Percentiles rank a stretch among this genome's conserved stretches.
Conservation (phyloP, 805 yeast species). For the Cyberlindnera mrakii region DNA sequence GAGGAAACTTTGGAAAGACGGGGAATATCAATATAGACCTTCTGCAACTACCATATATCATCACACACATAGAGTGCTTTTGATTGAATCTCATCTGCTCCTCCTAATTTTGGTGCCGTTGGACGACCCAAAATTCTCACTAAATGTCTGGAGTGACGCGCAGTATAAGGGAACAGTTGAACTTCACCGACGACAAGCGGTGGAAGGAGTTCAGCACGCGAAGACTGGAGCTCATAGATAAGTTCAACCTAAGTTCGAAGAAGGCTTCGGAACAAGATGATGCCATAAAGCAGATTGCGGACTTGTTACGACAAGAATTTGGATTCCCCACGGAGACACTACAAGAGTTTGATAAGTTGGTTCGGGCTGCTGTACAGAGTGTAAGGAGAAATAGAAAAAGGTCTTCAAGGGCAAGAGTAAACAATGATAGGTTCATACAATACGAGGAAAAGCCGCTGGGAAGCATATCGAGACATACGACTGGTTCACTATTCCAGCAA, state of each 20-base stretch:
- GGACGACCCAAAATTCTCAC: background rate
- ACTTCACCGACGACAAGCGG: slow-evolving; percentile 71
- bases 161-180: slow-evolving; percentile 43
- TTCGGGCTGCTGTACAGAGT: slow-evolving; percentile 89
- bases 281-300: slow-evolving; percentile 74
- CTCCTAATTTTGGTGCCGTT: too few species aligned
- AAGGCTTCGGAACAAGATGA: slow-evolving; percentile 93
- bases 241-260: slow-evolving; percentile 48
- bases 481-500: slow-evolving; percentile 1
- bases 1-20: too few species aligned
- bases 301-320: slow-evolving; percentile 70
- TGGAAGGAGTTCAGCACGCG: slow-evolving; percentile 94
- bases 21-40: too few species aligned
- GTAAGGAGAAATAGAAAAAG: slow-evolving; percentile 84
- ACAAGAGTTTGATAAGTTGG: slow-evolving; percentile 81
- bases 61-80: too few species aligned
- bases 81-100: too few species aligned
- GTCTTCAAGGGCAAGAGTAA: slow-evolving; percentile 27
- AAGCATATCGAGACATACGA: slow-evolving; percentile 1
- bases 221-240: slow-evolving; percentile 81
- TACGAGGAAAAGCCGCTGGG: slow-evolving; percentile 10
- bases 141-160: slow-evolving; percentile 33
- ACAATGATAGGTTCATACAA: slow-evolving; percentile 17
- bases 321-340: slow-evolving; percentile 53
- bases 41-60: too few species aligned